phyloP scores from a whole-genome alignment of 108 stramenopile species.

The Fistulifera solaris region DNA sequence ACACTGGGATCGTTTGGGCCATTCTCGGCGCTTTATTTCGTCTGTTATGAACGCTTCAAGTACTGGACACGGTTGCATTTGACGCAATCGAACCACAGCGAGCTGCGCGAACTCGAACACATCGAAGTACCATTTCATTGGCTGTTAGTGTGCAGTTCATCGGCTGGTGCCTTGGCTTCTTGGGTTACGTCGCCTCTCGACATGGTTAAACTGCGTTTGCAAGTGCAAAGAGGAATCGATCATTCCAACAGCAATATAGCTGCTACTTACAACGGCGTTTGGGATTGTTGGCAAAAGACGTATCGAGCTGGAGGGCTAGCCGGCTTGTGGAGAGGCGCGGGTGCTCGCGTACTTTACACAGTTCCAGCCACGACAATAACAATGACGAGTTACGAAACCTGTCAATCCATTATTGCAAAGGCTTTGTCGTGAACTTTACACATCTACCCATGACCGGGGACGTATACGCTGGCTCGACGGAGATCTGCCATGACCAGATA shows the following conservation, averaged over 20 bases:
- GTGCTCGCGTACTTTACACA: slow-evolving; percentile 87
- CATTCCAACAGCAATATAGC: slow-evolving; percentile 1
- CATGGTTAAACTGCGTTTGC: slow-evolving; percentile 89
- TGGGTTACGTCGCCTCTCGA: slow-evolving; percentile 97
- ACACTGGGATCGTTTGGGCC: slow-evolving; percentile 94
- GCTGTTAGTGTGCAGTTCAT: slow-evolving; percentile 62
- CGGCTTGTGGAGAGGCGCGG: slow-evolving; percentile 91
- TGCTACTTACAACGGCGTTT: slow-evolving; percentile 41
- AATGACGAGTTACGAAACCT: slow-evolving; percentile 89
- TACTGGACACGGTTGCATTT: slow-evolving; percentile 17
- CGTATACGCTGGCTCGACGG: no score
- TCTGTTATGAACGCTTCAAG: slow-evolving; percentile 89
- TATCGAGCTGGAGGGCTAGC: slow-evolving; percentile 54
- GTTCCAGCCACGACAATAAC: slow-evolving; percentile 90
- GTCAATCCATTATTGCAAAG: slow-evolving; percentile 13
- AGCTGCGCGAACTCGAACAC: slow-evolving; percentile 10
- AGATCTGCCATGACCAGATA: no score
- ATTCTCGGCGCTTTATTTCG: slow-evolving; percentile 94
- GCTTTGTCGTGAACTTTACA: no score
- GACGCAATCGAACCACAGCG: neutral
- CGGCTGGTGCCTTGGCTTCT: slow-evolving; percentile 86
- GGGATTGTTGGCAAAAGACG: slow-evolving; percentile 57
- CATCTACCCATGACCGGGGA: no score
- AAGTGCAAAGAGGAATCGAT: slow-evolving; percentile 72
- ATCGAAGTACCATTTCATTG: slow-evolving; percentile 45